These are phyloP conservation scores for Sugiyamaella paludigena DNA, from an alignment of 1,139 yeast genomes.

Conservation along the genomic window DNA sequence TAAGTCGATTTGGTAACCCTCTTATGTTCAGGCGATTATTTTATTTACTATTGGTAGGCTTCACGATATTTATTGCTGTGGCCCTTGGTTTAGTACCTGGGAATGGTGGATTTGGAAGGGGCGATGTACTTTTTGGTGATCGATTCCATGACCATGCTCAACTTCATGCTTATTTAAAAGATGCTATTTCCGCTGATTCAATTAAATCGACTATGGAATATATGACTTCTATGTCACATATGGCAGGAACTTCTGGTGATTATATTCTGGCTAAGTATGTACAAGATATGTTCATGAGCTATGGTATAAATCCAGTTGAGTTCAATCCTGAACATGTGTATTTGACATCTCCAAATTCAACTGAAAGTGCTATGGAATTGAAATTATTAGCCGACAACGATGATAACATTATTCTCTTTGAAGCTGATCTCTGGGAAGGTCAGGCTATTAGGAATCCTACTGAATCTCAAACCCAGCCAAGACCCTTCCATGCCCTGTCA, in stretches of 20 bases:
- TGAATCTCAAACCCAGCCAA: slow-evolving; percentile 30
- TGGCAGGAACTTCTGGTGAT: slow-evolving; percentile 87
- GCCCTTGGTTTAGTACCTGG: slow-evolving; percentile 49
- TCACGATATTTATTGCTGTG: slow-evolving; percentile 56
- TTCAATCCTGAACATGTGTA: slow-evolving; percentile 52
- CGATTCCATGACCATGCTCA: slow-evolving; percentile 60
- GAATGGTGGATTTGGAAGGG: slow-evolving; percentile 42
- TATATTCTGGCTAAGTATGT: slow-evolving; percentile 65
- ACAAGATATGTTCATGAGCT: slow-evolving; percentile 53
- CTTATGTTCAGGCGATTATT: slow-evolving; percentile 73
- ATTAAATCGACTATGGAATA: slow-evolving; percentile 74
- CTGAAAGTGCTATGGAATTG: slow-evolving; percentile 29
- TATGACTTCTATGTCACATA: slow-evolving; percentile 78
- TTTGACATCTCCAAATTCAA: slow-evolving; percentile 55
- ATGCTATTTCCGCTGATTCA: slow-evolving; percentile 52
- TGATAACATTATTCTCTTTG: slow-evolving; percentile 21
- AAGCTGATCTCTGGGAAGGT: slow-evolving; percentile 36
- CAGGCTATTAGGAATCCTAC: slow-evolving; percentile 26
- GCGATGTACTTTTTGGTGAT: slow-evolving; percentile 45
- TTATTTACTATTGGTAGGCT: slow-evolving; percentile 63
- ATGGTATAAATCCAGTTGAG: slow-evolving; percentile 47
- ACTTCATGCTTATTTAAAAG: slow-evolving; percentile 49
- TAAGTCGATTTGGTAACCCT: slow-evolving; percentile 78
- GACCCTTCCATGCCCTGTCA: slow-evolving; percentile 68
- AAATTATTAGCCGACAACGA: slow-evolving; percentile 22